Base-by-base conservation (phyloP, 345 rosid species). In the Citrus inodora region DNA sequence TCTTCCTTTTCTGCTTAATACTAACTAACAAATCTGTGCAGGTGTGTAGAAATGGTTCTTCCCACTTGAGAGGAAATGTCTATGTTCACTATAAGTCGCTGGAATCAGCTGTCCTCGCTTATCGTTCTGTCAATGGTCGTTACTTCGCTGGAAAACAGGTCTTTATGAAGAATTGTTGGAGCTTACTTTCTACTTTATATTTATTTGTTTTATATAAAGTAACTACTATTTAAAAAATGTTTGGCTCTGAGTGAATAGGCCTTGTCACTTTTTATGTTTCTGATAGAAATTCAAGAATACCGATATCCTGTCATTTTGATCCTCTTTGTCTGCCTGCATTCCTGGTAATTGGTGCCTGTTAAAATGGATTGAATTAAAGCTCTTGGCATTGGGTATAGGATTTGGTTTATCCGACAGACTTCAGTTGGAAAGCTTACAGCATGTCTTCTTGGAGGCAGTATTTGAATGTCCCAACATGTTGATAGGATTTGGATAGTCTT, bases 121-220 rank as follows among this genome's bases (percentile, higher is more conserved):
- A 83, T 77, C 87, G 83, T 42, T 85, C 94, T 62, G 72, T 90
- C 60, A 91, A 88, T 78, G 97, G 97, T 76, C 95, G 98, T 74
- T 96, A 87, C 83, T 96, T 96, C 83, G 99, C 97, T 80, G 92
- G 97, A n/a, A 96, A 89, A 86, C 99, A 88, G 99, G 99, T 96
- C 38, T 65, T 48, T 28, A 30, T 80, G 24, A 58, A 33, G 78
- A 75, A 21, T 30, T 28, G 4, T 28, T 40, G 60, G 70, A 62
- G 58, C 58, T 53, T 74, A 30, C 32, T 22, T 24, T 62, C 28
- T 62, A 42, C 1, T 46, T 40, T 28, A 28, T 75, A 46, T 62
- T 48, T 30, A 42, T 22, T 9, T 38, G 35, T 61, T 27, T 38
- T 37, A 61, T 53, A 55, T 30, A 60, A 27, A 37, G 55, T 38